Percentiles rank a stretch among this genome's conserved stretches.
Evolutionary conservation across 192 early-diverging fungal species (phyloP).

Genomic region (Lunasporangiospora selenospora): DNA sequence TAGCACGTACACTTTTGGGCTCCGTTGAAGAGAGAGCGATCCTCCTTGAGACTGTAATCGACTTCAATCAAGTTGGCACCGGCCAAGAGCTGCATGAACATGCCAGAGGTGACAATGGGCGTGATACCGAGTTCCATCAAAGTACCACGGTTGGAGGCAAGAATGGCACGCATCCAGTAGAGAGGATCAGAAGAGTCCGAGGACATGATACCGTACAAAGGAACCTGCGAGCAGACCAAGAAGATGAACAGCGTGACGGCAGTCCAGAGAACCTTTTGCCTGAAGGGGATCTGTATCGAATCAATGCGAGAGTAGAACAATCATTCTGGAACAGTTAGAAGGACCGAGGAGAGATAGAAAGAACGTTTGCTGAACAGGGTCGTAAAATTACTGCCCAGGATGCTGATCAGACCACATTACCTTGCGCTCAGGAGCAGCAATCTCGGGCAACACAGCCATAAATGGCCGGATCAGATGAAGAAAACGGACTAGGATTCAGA

Average conservation of each 20-base stretch:
- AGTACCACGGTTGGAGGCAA: constrained; percentile 99
- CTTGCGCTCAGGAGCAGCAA: constrained; percentile 96
- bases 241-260: constrained; percentile 99
- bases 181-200: constrained; percentile 99
- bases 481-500: constrained; percentile 77
- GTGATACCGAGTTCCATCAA: constrained; percentile 99
- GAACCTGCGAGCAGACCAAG: constrained; percentile 99
- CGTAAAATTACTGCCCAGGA: constrained; percentile 1
- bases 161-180: constrained; percentile 99
- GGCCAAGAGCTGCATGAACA: constrained; percentile 99
- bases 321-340: no score
- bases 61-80: constrained; percentile 99
- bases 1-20: constrained; percentile 96
- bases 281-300: constrained; percentile 83
- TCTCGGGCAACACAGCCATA: constrained; percentile 98
- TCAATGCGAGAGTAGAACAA: background rate
- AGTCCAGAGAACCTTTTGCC: constrained; percentile 99
- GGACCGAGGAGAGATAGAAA: background rate
- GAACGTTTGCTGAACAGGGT: no score
- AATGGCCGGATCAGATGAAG: constrained; percentile 97
- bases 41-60: constrained; percentile 98
- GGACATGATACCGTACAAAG: constrained; percentile 99
- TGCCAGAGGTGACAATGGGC: constrained; percentile 98
- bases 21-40: constrained; percentile 98
- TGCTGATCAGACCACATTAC: constrained; percentile 49